Percentiles rank a stretch among this genome's conserved stretches.
phyloP scores from a whole-genome alignment of 2,329 filamentous ascomycete genomes.

The Zymoseptoria tritici region DNA sequence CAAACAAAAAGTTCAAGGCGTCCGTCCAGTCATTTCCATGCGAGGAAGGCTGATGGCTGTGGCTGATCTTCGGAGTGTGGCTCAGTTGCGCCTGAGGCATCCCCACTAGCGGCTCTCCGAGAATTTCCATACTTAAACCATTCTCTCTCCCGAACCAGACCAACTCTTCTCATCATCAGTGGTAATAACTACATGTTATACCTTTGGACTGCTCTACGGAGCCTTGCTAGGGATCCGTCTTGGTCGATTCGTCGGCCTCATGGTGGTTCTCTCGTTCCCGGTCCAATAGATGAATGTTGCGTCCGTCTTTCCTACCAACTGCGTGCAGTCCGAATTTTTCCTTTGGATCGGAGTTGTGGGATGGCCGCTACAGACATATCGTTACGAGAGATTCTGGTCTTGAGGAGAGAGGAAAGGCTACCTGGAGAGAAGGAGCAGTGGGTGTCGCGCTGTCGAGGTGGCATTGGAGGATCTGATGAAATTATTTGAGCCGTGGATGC shows the following conservation, averaged over 20 bases:
- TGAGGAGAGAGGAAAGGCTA: neutral
- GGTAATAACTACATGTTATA: no score
- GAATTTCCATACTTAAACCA: no score
- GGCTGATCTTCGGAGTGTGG: no score
- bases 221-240: slow-evolving; percentile 31
- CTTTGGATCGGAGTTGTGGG: slow-evolving; percentile 39
- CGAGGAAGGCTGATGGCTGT: no score
- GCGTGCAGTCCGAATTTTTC: slow-evolving; percentile 23
- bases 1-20: neutral
- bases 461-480: neutral
- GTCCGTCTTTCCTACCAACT: slow-evolving; percentile 39
- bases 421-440: neutral
- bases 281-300: slow-evolving; percentile 32
- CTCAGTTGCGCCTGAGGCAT: no score
- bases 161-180: no score
- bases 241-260: slow-evolving; percentile 8
- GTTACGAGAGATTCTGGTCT: neutral
- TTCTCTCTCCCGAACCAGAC: no score
- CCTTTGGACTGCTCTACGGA: no score
- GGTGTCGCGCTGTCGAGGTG: neutral
- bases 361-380: slow-evolving; percentile 30
- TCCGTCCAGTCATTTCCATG: neutral
- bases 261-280: slow-evolving; percentile 40
- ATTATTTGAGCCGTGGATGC: neutral
- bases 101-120: no score